Percentiles rank a stretch among this genome's conserved stretches.
Conservation (phyloP, 495 filamentous ascomycete genomes). For the Neurospora cerealis region DNA sequence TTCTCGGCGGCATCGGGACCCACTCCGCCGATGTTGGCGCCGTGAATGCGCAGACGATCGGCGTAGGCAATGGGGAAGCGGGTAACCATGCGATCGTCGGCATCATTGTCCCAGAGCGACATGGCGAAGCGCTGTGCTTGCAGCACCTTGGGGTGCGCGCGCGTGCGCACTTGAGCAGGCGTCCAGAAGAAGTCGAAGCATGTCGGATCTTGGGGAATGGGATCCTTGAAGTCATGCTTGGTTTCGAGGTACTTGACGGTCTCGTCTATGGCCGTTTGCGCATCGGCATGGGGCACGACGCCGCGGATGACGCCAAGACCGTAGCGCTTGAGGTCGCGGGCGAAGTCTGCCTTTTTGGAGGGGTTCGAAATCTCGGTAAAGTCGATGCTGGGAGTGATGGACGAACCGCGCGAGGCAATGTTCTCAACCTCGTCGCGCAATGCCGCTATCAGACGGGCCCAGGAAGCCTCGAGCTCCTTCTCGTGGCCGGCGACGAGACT, state of each 20-base stretch:
- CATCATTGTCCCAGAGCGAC: conserved; percentile 68
- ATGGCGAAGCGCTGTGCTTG: conserved; percentile 70
- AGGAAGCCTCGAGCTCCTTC: conserved; percentile 53
- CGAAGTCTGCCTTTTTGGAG: conserved; percentile 38
- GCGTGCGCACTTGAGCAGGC: conserved; percentile 66
- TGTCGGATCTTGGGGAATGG: conserved; percentile 48
- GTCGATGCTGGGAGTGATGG: conserved; percentile 55
- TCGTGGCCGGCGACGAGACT: conserved; percentile 58
- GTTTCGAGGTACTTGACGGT: conserved; percentile 53
- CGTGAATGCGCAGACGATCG: conserved; percentile 72
- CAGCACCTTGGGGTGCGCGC: conserved; percentile 66
- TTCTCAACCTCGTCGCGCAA: conserved; percentile 48
- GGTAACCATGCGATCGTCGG: conserved; percentile 47
- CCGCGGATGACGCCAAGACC: conserved; percentile 59
- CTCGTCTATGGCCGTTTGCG: conserved; percentile 46
- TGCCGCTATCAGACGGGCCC: conserved; percentile 55
- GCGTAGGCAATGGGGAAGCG: conserved; percentile 67
- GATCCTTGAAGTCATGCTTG: conserved; percentile 44
- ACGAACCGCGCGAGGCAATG: conserved; percentile 36
- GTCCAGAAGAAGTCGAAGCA: conserved; percentile 95
- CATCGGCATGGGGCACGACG: conserved; percentile 49
- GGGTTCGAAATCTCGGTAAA: conserved; percentile 48
- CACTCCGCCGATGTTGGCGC: conserved; percentile 29
- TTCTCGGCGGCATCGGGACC: conserved; percentile 14
- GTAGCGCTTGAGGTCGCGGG: conserved; percentile 48